phyloP scores from a whole-genome alignment of 352 stramenopile genomes.

The Phytopythium sindhum region DNA sequence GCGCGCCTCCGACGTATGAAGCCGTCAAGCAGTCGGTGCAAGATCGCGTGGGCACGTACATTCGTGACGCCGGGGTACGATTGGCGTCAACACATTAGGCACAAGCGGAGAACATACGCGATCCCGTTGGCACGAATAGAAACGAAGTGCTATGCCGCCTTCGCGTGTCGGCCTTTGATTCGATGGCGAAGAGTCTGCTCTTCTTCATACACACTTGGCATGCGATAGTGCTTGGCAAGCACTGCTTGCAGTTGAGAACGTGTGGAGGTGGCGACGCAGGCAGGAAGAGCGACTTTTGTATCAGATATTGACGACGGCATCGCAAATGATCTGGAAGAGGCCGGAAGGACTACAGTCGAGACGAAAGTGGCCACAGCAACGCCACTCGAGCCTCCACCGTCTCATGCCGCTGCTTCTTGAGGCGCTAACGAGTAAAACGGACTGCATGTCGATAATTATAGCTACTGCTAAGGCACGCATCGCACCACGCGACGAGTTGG shows the following conservation, averaged over 20 bases:
- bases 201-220: background rate
- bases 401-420: background rate
- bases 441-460: background rate
- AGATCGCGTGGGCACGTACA: slow-evolving; percentile 7
- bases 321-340: background rate
- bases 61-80: background rate
- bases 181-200: background rate
- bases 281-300: background rate
- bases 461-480: background rate
- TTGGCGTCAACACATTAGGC: background rate
- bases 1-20: slow-evolving; percentile 20
- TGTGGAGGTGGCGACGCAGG: background rate
- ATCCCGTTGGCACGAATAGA: background rate
- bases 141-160: background rate
- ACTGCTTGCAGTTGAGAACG: background rate
- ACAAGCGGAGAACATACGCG: background rate
- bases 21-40: slow-evolving; percentile 53
- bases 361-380: too few species aligned
- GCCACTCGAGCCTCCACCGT: background rate
- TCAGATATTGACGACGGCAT: background rate
- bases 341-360: too few species aligned
- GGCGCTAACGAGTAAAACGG: background rate
- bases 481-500: background rate
- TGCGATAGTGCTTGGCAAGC: background rate
- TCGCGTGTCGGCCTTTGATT: background rate